Base-by-base conservation (phyloP, 2,329 filamentous ascomycete species). In the Orbilia blumenaviensis region DNA sequence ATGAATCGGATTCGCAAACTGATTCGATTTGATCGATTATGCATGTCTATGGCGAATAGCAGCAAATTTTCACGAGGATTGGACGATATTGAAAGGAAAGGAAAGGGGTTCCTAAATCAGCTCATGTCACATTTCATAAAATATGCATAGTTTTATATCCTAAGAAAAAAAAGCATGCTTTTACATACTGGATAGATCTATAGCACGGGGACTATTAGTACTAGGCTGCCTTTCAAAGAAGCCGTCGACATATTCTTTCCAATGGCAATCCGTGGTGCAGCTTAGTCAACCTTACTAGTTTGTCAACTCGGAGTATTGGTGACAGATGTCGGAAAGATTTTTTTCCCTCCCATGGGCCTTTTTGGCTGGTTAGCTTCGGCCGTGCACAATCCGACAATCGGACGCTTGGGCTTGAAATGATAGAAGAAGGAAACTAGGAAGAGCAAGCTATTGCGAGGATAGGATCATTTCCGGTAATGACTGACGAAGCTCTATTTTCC, bases 261-360 rank as follows among this genome's bases (percentile, higher is more conserved):
- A 6, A 2, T 38, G 18, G 38, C 32, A 38, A 18, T 56, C n/a
- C 52, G 38, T 32, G 25, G 12, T 23, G 52, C 52, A 56, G 52
- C 52, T 56, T 56, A 56, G 48, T 54, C 27, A 34, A 34, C 32
- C n/a, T 38, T 36, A 38, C 18, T 56, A 56, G 52, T 38, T 25
- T 10, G 12, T 21, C n/a, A n/a, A n/a, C n/a, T n/a, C 16, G 21
- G n/a, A 36, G 34, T 41, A 42, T 9, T 25, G 41, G 25, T 25
- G 44, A 62, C 18, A 42, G 54, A 62, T 10, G 34, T 69, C 54
- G 54, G 54, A 69, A 62, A 69, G 23, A 41, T 61, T 41, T 58
- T 52, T 29, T 16, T 23, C 25, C 10, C n/a, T 36, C 42, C 36
- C 42, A 25, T 38, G 14, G 41, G 21, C 18, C 48, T 18, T 21